Base-by-base conservation (phyloP, 2,329 filamentous ascomycete species). In the Ploettnerulaceae sp. region DNA sequence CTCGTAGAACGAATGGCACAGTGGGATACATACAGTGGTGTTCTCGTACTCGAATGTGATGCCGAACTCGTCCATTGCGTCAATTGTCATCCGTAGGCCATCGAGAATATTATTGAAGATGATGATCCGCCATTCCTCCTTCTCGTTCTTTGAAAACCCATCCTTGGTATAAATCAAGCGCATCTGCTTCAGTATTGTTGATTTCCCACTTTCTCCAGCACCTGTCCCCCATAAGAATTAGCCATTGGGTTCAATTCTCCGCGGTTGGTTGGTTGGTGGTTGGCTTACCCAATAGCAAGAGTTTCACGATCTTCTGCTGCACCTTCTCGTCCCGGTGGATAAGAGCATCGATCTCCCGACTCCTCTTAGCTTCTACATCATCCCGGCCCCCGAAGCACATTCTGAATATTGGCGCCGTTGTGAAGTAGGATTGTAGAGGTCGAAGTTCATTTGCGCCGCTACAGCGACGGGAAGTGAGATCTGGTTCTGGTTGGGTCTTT, bases 181-280 rank as follows among this genome's bases (percentile, higher is more conserved):
- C 93, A 98, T 97, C 74, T 97, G 91, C 73, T 97, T 97, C 56
- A 97, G 79, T 49, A 97, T 90, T 1, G 91, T 97, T 7, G 91
- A 96, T 70, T 97, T 97, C 56, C 91, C 88, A 49, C 86, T 93
- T 70, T 97, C 91, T 64, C 91, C 91, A 61, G 91, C 91, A 67
- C 91, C 90, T 96, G 31, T 42, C 40, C 31, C n/a, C 20, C 29
- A 37, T 15, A 15, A 32, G 32, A n/a, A 41, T 59, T 54, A 60
- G 54, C n/a, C 45, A 34, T n/a, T 40, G 15, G 26, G n/a, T 9
- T 37, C 32, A 45, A 35, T 34, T 32, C 18, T 15, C 7, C 7
- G 18, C 37, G 7, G 33, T 43, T 21, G 7, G 26, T 21, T 35
- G 20, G 41, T 38, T 52, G 37, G 42, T 44, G 34, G 32, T 43